These are phyloP conservation scores for Candida rishiriensis DNA, from an alignment of 805 yeast genomes.

Conservation along the genomic window DNA sequence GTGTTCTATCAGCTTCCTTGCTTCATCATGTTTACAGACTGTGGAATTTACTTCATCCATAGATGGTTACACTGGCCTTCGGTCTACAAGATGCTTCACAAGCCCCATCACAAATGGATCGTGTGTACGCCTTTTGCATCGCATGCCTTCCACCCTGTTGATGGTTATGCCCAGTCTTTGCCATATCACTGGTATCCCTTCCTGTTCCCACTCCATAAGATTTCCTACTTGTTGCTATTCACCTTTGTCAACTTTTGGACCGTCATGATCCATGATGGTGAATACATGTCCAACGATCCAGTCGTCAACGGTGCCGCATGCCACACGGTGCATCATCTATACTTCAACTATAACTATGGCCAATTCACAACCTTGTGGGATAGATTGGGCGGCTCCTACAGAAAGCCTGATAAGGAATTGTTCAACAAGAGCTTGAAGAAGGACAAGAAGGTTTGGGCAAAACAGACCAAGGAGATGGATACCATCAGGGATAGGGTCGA, in stretches of 20 bases:
- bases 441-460: constrained; percentile 59
- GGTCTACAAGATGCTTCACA: constrained; percentile 82
- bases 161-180: constrained; percentile 87
- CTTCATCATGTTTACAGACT: constrained; percentile 90
- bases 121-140: constrained; percentile 98
- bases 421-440: constrained; percentile 61
- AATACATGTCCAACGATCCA: constrained; percentile 89
- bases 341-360: constrained; percentile 97
- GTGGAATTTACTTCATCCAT: constrained; percentile 87
- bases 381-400: constrained; percentile 88
- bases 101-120: constrained; percentile 99
- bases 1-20: constrained; percentile 63
- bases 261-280: constrained; percentile 97
- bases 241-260: constrained; percentile 97
- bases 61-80: constrained; percentile 91
- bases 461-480: constrained; percentile 74
- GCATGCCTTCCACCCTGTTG: constrained; percentile 98
- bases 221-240: constrained; percentile 75
- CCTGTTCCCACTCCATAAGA: constrained; percentile 86
- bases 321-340: constrained; percentile 94
- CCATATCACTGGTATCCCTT: constrained; percentile 94
- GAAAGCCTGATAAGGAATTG: constrained; percentile 84
- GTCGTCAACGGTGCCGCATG: constrained; percentile 97
- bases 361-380: constrained; percentile 99
- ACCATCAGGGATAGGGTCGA: constrained; percentile 74